Evolutionary conservation across 2,329 filamentous ascomycete genomes (phyloP).

Genomic region (Scorias spongiosa): DNA sequence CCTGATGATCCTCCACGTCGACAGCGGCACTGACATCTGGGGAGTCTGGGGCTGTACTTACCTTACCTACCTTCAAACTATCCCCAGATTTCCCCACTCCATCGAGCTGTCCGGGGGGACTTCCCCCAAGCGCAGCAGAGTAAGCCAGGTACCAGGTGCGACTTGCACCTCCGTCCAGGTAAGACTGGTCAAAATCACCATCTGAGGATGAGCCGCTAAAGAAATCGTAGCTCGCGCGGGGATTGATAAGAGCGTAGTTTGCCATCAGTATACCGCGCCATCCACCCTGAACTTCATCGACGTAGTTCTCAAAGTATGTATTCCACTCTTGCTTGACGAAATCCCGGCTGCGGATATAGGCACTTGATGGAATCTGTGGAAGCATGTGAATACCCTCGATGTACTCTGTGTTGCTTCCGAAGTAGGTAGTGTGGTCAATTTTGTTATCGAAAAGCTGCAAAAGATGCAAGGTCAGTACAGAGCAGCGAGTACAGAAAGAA

Average conservation of each 20-base stretch:
- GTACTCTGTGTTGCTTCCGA: constrained; percentile 38
- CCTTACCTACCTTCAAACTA: neutral
- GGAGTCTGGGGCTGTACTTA: neutral
- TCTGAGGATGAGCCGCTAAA: constrained; percentile 40
- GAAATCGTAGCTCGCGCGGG: constrained; percentile 54
- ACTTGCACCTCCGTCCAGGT: constrained; percentile 70
- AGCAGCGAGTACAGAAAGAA: constrained; percentile 28
- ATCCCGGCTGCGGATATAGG: constrained; percentile 46
- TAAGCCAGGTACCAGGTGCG: constrained; percentile 75
- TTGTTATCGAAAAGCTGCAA: constrained; percentile 67
- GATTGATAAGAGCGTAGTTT: constrained; percentile 66
- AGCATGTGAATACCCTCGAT: constrained; percentile 66
- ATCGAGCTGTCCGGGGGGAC: neutral
- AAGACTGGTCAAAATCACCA: constrained; percentile 46
- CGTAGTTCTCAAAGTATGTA: constrained; percentile 51
- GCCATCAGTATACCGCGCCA: constrained; percentile 79
- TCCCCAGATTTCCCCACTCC: neutral
- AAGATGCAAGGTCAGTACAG: constrained; percentile 24
- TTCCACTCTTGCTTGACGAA: constrained; percentile 80
- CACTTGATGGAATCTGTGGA: constrained; percentile 53
- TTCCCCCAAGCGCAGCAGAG: constrained; percentile 47
- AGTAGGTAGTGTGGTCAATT: constrained; percentile 82
- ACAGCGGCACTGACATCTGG: no score
- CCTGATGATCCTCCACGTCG: no score
- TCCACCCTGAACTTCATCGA: constrained; percentile 51